phyloP scores from a whole-genome alignment of 1,284 basidiomycete genomes.

The Coniferiporia weirii region DNA sequence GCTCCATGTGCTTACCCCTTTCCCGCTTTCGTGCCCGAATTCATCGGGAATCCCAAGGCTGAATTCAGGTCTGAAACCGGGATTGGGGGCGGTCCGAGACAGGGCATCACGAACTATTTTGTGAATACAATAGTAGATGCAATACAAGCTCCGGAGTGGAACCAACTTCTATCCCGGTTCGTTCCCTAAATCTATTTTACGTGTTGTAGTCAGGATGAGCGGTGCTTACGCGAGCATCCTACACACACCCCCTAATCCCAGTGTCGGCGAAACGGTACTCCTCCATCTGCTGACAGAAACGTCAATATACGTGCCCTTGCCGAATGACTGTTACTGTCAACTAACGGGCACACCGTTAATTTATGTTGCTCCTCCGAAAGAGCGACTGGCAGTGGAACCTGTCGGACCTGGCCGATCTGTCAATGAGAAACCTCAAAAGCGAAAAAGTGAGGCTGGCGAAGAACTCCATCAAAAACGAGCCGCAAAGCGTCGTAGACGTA shows the following conservation, averaged over 20 bases:
- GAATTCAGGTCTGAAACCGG: conserved; percentile 23
- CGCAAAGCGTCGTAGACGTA: conserved; percentile 4
- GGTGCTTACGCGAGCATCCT: background rate
- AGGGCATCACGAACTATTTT: conserved; percentile 52
- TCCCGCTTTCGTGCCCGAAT: background rate
- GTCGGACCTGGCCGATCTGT: too few species aligned
- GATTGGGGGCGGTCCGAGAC: conserved; percentile 26
- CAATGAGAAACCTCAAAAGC: background rate
- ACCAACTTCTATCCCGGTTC: conserved; percentile 55
- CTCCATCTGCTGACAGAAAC: conserved; percentile 69
- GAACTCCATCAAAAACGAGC: conserved; percentile 7
- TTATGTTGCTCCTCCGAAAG: conserved; percentile 33
- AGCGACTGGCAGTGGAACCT: background rate
- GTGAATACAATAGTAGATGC: conserved; percentile 72
- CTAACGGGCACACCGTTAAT: conserved; percentile 67
- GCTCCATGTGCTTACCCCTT: background rate
- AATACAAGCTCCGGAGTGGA: conserved; percentile 65
- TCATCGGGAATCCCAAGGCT: conserved; percentile 1
- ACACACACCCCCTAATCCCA: too few species aligned
- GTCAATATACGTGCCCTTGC: conserved; percentile 65
- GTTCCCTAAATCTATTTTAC: conserved; percentile 11
- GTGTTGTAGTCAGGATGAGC: background rate
- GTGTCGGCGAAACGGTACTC: conserved; percentile 69
- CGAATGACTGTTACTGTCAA: conserved; percentile 79
- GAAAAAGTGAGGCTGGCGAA: background rate